Evolutionary conservation across 2,329 filamentous ascomycete species (phyloP), one percentile per base, ranked within the genome.

Genomic region (Parafenestella ontariensis): DNA sequence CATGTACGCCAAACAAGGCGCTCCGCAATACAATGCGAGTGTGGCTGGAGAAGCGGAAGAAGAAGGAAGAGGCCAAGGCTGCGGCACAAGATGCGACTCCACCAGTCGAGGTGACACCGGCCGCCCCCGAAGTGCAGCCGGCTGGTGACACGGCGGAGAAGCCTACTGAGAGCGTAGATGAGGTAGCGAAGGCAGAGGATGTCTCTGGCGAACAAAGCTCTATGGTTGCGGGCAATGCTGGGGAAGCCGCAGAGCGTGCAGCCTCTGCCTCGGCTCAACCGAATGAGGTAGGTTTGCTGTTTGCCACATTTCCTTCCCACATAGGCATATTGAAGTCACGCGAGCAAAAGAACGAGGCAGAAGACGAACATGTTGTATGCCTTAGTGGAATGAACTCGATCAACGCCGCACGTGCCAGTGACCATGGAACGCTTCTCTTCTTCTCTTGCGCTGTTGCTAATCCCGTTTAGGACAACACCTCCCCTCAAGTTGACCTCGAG

Each of bases 1-100:
- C 95, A 63, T 96, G 93, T 81, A 92, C 90, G 58, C 87, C 91
- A 1, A 91, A 96, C 76, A 97, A 96, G 74, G 87, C 89, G 24
- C 81, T 98, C n/a, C 89, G 95, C 62, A 95, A 91, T 23, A 99
- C 95, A 1, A 89, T 98, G 63, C 90, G 91, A 65, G 91, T 95
- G 11, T 99, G 96, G 71, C 78, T 99, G 44, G 90, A 93, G 68
- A 96, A 96, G 76, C 96, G 96, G 82, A 96, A 96, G 77, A 77
- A 77, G 58, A 74, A 80, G 70, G 71, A 73, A 49, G 70, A 72
- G 29, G 68, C 65, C 17, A 76, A 73, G 50, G 64, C 61, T 23
- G 68, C 73, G 5, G 62, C 69, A 20, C 66, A 72, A 54, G 65
- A 61, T 11, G 58, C 68, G 43, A 69, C 71, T 17, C 68, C 70